Evolutionary conservation across 1,284 basidiomycete genomes (phyloP), one percentile per base, ranked within the genome.

Genomic region (Fomitopsis betulina): DNA sequence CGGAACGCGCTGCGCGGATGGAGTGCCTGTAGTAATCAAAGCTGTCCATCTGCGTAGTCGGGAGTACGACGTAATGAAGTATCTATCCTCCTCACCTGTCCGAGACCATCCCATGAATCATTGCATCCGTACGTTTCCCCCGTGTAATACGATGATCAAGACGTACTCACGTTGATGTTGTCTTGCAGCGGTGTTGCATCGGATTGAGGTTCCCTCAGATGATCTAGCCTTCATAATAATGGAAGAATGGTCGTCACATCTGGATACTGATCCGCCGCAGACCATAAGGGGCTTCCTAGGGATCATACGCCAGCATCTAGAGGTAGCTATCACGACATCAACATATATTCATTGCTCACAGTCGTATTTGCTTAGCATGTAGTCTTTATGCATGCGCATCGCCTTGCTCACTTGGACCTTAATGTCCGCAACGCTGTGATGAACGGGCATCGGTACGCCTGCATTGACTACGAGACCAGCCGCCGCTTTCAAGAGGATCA

Each of bases 161-260:
- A 19, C 45, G 45, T 13, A 60, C 23, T 40, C 8, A 63, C 27
- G n/a, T 13, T 57, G 35, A 37, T 9, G 13, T 37, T 9, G 8
- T 37, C 35, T 19, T 52, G 10, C 64, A 90, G 87, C 88, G 50
- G 76, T 90, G 17, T 70, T 87, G 33, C 85, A 86, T 65, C 68
- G 87, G 30, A 79, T 90, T 54, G 79, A 83, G 62, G 73, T 82
- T 23, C 69, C 73, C 1, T 67, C 74, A n/a, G 83, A 87, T 55
- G 68, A 75, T 53, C 67, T 87, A 37, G 83, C 76, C 8, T 85
- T 91, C 64, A 84, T 91, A 57, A 81, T 90, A 40, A 89, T 89
- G 87, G 88, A 89, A 68, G 83, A 88, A 69, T 91, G 88, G 87
- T 86, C 84, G 17, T 76, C 86, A 9, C 78, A 85, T 57, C 71